Evolutionary conservation across 2,329 filamentous ascomycete species (phyloP), one percentile per base, ranked within the genome.

Genomic region (Pseudopithomyces chartarum): DNA sequence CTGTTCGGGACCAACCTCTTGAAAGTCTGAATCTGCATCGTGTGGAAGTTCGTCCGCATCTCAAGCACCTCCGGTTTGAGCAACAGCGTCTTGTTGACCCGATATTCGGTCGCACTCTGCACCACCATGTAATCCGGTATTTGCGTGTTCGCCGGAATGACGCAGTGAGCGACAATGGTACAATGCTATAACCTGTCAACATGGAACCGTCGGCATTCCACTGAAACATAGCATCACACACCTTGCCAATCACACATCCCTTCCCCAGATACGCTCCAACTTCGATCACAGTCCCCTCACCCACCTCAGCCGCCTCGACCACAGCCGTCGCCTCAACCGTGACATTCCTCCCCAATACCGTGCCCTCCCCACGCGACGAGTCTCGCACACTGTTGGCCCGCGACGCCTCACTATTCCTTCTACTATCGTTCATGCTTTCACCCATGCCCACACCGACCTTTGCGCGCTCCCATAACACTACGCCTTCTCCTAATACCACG

Each of bases 381-480:
- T 64, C 61, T 3, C 62, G 49, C 19, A 51, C 50, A 17, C 58
- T 65, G 20, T 57, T 65, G 8, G 56, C 57, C 32, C 62, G 39
- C 15, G 51, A 48, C 10, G 56, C 60, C 3, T 59, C 55, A 36
- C 58, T 61, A 17, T 59, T 57, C 26, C 56, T n/a, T 38, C 48
- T 29, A 22, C 54, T 61, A n/a, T 68, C 62, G 13, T 56, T 61
- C 1, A 43, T 46, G 33, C 62, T 57, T 1, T 58, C 71, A 57
- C 57, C 65, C 56, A 67, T 65, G 11, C 73, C 74, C 10, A 71
- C 62, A n/a, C 76, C 76, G 2, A 82, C 68, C 20, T 73, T 67
- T 15, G 78, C 78, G 34, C 81, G 81, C 68, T 98, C 95, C 64
- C 90, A 87, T 42, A 98, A 82, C 44, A 97, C 90, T 67, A 90